Evolutionary conservation across 768 basidiomycete species (phyloP), one percentile per base, ranked within the genome.

Genomic region (Hypsizygus marmoreus): DNA sequence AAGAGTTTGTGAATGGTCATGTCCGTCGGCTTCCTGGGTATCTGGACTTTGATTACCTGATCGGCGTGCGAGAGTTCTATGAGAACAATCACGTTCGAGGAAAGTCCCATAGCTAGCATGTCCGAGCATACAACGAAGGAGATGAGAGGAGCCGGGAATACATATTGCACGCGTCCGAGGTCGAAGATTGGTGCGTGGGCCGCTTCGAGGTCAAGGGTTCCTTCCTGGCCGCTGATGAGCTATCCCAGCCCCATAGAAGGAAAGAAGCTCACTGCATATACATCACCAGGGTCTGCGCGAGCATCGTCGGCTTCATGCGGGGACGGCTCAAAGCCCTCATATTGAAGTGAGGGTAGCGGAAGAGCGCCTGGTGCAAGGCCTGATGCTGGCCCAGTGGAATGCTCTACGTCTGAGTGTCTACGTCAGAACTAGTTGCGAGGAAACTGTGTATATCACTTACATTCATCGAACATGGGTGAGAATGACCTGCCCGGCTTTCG

Each of bases 11-110:
- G 70, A 36, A 97, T 82, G 6, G 77, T 73, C 73, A 91, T 79
- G 49, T 92, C 88, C n/a, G 75, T 69, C 1, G 80, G 75, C 63
- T 89, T 91, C 48, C 83, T 77, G 14, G 83, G 82, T 47, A 91
- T 84, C 35, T 76, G 84, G 10, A 97, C 77, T 59, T 87, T 88
- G 52, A 88, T 69, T 36, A 97, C 84, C 59, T 92, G 89, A 58
- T 95, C 91, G 0, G 92, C 81, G 42, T 84, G 85, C 10, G 87
- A 81, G 36, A 99, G 78, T 62, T 97, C 94, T 55, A 99, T 95
- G 54, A 95, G 80, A 38, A 94, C 82, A 35, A 97, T 74, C 24
- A 79, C 60, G 59, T 94, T 88, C 26, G 85, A 86, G 9, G 77
- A 66, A 3, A 94, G 71, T 1, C 82, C 91, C 84, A 97, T 93